Conservation (phyloP, 2,329 filamentous ascomycete genomes). For the Penicillium digitatum region DNA sequence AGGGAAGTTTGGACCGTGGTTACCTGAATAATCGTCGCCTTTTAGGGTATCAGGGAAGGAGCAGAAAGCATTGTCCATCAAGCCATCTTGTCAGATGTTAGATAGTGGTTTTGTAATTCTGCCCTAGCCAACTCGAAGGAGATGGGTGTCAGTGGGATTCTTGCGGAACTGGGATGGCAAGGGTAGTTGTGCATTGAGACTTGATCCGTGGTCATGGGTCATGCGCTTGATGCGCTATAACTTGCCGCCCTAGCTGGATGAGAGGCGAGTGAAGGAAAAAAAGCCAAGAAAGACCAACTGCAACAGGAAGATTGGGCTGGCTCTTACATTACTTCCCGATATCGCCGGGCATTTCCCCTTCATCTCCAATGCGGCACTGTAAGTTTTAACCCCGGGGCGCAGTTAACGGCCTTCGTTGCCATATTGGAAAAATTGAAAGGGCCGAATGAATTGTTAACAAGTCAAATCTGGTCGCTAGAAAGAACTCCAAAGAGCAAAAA, state of each 20-base stretch:
- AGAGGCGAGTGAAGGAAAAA: not conserved
- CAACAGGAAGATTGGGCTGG: not conserved
- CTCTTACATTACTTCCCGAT: not conserved
- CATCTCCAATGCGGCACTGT: not conserved
- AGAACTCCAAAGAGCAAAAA: slow-evolving; percentile 9
- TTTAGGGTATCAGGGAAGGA: slow-evolving; percentile 53
- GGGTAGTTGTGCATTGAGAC: slow-evolving; percentile 55
- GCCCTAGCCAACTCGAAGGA: slow-evolving; percentile 42
- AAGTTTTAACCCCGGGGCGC: not conserved
- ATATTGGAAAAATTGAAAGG: not conserved
- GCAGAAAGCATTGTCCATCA: slow-evolving; percentile 55
- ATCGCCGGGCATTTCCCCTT: not conserved
- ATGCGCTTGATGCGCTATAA: slow-evolving; percentile 44
- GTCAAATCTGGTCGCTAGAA: not conserved
- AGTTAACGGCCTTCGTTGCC: not conserved
- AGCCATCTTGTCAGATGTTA: slow-evolving; percentile 55
- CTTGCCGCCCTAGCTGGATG: not conserved
- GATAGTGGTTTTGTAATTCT: slow-evolving; percentile 29
- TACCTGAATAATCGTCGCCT: slow-evolving; percentile 57
- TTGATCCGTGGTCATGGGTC: slow-evolving; percentile 60
- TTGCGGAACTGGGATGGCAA: slow-evolving; percentile 52
- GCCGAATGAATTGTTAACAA: not conserved
- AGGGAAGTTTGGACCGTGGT: slow-evolving; percentile 56
- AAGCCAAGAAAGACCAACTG: too few relatives aligned
- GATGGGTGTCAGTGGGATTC: not conserved